phyloP scores from a whole-genome alignment of 169 alveolate species.

The Plasmodium cynomolgi region DNA sequence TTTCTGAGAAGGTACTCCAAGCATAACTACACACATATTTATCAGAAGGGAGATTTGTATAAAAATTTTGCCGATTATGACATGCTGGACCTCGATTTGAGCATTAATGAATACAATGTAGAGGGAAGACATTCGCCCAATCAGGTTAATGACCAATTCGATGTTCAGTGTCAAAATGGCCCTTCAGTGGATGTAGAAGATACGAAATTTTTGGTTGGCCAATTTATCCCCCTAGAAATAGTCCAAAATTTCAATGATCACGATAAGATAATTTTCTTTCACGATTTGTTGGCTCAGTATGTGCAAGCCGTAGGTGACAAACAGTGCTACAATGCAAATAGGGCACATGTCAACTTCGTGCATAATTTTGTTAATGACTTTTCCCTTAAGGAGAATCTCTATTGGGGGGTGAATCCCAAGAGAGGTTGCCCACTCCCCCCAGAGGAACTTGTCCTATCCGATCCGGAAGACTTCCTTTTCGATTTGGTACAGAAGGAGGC shows the following conservation, averaged over 20 bases:
- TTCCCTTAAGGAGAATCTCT: constrained; percentile 9
- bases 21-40: constrained; percentile 8
- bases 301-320: constrained; percentile 7
- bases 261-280: constrained; percentile 59
- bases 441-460: neutral
- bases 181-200: neutral
- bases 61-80: constrained; percentile 1
- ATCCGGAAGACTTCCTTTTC: neutral
- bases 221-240: neutral
- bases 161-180: neutral
- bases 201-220: neutral
- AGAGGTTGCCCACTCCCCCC: neutral
- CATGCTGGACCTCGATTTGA: neutral
- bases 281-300: constrained; percentile 9
- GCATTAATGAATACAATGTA: neutral
- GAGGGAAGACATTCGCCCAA: neutral
- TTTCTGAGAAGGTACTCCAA: neutral
- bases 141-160: neutral
- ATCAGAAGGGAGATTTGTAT: constrained; percentile 2
- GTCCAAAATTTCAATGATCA: constrained; percentile 31
- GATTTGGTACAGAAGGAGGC: neutral
- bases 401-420: neutral
- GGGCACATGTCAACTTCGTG: constrained; percentile 18
- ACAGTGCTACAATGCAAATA: constrained; percentile 20
- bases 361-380: constrained; percentile 38